Base-by-base conservation (phyloP, 331 rosid genomes). In the Erythrophleum ivorense region DNA sequence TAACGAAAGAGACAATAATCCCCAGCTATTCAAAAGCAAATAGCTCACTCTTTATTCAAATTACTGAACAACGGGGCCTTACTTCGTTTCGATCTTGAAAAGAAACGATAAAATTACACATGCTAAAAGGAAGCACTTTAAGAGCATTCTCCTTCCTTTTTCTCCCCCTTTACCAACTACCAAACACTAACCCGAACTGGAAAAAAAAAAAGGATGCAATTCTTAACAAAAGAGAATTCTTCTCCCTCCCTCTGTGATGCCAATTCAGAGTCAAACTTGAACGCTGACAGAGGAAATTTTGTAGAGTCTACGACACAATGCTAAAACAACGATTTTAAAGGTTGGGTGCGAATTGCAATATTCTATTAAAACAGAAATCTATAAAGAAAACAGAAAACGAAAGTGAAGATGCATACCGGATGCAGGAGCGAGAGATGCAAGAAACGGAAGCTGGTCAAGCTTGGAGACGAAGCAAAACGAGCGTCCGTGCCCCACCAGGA, bases 401-500 rank as follows among this genome's bases (percentile, higher is more conserved):
- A 63, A 24, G 9, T 5, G 34, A 72, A 63, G 75, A 77, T 14
- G 73, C 90, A 49, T 79, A 86, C 89, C 90, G 8, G 84, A 54
- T 69, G 76, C 75, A 62, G 73, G 18, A 68, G 71, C 33, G 55
- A 64, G 40, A 83, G 62, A 65, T 60, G 87, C 65, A 83, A 53
- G 59, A 1, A 52, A 75, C 19, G 72, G 67, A 77, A 76, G 34
- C 58, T 24, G n/a, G n/a, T 41, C 24, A 49, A 63, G 65, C 71
- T 65, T 79, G 77, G 77, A 75, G 78, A 46, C 0, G 83, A 72
- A 84, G 87, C 13, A 78, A 81, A 80, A 79, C 7, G 21, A 19
- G 86, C 89, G 98, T 94, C 97, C 92, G 97, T 94, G 95, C 36
- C 5, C 3, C 63, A 66, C 34, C 63, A 50, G 46, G 0, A 48